phyloP scores from a whole-genome alignment of 73 alveolate genomes.

The Tetrahymena thermophila region DNA sequence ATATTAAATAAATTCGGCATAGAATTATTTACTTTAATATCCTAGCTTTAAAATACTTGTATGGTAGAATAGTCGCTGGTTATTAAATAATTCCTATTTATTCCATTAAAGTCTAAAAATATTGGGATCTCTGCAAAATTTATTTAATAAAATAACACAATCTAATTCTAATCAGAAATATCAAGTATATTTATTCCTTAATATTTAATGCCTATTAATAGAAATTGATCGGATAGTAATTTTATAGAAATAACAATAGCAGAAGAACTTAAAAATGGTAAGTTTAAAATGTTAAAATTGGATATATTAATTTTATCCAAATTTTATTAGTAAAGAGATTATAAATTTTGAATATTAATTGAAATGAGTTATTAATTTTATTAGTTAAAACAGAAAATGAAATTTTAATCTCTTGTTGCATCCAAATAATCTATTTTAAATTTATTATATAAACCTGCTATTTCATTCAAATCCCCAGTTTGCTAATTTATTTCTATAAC shows the following conservation, averaged over 20 bases:
- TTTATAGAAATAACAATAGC: background rate
- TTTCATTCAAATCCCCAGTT: background rate
- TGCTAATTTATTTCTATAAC: background rate
- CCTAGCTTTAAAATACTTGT: background rate
- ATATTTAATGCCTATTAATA: background rate
- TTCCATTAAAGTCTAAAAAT: background rate
- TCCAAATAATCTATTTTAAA: background rate
- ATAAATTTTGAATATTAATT: background rate
- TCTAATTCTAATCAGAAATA: background rate
- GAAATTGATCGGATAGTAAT: background rate
- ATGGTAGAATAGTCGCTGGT: background rate
- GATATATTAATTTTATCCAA: background rate
- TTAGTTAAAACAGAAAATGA: background rate
- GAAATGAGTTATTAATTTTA: background rate
- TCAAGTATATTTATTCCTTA: background rate
- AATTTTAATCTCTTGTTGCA: background rate
- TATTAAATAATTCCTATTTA: background rate
- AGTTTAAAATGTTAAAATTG: background rate
- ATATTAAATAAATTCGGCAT: background rate
- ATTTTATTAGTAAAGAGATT: background rate
- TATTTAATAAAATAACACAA: background rate
- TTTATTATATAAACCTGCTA: background rate
- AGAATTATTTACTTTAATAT: background rate
- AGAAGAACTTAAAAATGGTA: background rate
- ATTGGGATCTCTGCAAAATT: background rate